Percentiles rank a stretch among this genome's conserved stretches.
Conservation (phyloP, 2,329 filamentous ascomycete species). For the Pleochaeta shiraiana region DNA sequence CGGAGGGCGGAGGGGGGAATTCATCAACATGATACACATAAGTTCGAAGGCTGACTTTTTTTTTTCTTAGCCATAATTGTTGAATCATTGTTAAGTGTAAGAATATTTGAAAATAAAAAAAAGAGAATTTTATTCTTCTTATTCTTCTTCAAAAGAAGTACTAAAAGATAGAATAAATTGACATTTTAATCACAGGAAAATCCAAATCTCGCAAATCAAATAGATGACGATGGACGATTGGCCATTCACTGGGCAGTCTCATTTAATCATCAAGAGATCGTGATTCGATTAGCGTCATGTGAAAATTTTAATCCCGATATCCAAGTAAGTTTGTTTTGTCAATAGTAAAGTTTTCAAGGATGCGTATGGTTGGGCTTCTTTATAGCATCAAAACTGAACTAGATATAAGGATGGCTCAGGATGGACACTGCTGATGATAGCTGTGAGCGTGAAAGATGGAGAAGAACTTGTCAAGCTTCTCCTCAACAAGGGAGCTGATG, state of each 20-base stretch:
- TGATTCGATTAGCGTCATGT: conserved; percentile 44
- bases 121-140: too few relatives aligned
- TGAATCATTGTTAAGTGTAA: conserved; percentile 51
- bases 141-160: too few relatives aligned
- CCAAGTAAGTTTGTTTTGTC: conserved; percentile 38
- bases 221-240: conserved; percentile 73
- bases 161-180: too few relatives aligned
- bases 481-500: conserved; percentile 45
- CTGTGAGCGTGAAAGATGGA: conserved; percentile 48
- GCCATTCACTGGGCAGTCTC: conserved; percentile 90
- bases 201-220: conserved; percentile 46
- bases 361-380: too few relatives aligned
- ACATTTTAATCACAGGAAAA: conserved; percentile 58
- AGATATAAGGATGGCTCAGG: conserved; percentile 42
- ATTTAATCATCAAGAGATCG: conserved; percentile 56
- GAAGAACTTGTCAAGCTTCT: conserved; percentile 47
- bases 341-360: too few relatives aligned
- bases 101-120: too few relatives aligned
- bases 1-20: too few relatives aligned
- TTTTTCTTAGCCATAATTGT: conserved; percentile 39
- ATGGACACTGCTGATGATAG: conserved; percentile 74
- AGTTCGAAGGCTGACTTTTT: conserved; percentile 14
- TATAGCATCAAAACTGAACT: not conserved
- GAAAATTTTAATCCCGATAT: conserved; percentile 68
- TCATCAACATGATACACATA: too few relatives aligned